Percentiles rank a stretch among this genome's conserved stretches.
Evolutionary conservation across 2,329 filamentous ascomycete genomes (phyloP).

Genomic region (Chrysosporium keratinophilum): DNA sequence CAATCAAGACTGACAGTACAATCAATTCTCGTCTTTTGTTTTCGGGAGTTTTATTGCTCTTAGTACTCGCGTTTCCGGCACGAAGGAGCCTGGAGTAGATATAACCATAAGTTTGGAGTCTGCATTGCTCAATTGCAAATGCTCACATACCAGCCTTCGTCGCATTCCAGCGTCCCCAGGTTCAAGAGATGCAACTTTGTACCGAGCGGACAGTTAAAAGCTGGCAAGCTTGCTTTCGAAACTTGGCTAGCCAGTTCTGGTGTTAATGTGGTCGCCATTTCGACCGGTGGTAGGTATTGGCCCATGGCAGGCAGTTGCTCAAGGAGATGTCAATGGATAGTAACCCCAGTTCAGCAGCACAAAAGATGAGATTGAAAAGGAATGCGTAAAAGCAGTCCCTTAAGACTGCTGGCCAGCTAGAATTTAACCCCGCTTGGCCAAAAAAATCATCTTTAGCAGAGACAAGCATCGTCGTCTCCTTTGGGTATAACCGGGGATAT

Average conservation of each 20-base stretch:
- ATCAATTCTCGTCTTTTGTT: conserved; percentile 37
- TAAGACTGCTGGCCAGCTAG: background rate
- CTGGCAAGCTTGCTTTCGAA: conserved; percentile 20
- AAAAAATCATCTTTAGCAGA: background rate
- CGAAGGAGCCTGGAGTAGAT: conserved; percentile 25
- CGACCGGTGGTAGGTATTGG: background rate
- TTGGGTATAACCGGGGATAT: too few relatives aligned
- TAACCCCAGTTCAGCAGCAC: background rate
- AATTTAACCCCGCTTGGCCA: background rate
- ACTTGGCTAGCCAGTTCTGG: conserved; percentile 11
- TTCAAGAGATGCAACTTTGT: conserved; percentile 41
- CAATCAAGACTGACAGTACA: conserved; percentile 36
- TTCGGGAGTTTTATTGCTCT: conserved; percentile 29
- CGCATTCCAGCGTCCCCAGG: conserved; percentile 37
- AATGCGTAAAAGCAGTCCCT: background rate
- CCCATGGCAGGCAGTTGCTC: too few relatives aligned
- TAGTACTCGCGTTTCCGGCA: conserved; percentile 32
- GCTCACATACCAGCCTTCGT: conserved; percentile 36
- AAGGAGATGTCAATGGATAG: too few relatives aligned
- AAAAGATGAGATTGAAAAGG: background rate
- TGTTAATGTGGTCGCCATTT: conserved; percentile 7
- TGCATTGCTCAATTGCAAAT: background rate
- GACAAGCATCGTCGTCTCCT: too few relatives aligned
- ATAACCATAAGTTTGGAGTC: background rate
- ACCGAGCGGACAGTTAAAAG: conserved; percentile 35